phyloP scores from a whole-genome alignment of 2,329 filamentous ascomycete species.

The Fusarium drepaniforme region DNA sequence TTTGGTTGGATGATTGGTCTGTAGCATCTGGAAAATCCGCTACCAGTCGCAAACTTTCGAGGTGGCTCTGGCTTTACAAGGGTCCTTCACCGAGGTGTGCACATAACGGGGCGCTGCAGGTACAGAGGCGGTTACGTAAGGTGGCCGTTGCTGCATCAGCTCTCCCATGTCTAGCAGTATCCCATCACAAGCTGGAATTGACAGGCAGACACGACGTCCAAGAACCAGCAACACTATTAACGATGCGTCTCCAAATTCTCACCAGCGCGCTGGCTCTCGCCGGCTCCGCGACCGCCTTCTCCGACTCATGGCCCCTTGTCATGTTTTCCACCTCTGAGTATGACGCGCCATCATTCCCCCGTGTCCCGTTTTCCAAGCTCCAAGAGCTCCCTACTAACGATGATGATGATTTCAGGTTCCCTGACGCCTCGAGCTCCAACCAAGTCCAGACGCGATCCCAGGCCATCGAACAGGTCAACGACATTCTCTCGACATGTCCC shows the following conservation, averaged over 20 bases:
- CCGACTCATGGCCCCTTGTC: conserved; percentile 89
- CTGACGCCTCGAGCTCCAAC: conserved; percentile 47
- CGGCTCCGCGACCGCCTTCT: conserved; percentile 77
- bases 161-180: conserved; percentile 31
- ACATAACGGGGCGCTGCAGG: conserved; percentile 33
- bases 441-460: conserved; percentile 64
- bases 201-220: conserved; percentile 42
- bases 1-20: conserved; percentile 9
- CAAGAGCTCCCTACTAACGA: conserved; percentile 40
- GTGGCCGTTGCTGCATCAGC: conserved; percentile 38
- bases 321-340: conserved; percentile 89
- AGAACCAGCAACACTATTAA: conserved; percentile 43
- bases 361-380: conserved; percentile 21
- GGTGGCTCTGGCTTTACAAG: conserved; percentile 16
- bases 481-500: conserved; percentile 75
- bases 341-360: conserved; percentile 46
- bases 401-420: conserved; percentile 47
- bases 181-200: conserved; percentile 41
- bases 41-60: conserved; percentile 39
- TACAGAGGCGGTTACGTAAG: conserved; percentile 47
- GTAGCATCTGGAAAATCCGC: conserved; percentile 31
- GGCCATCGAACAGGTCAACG: conserved; percentile 57
- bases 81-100: conserved; percentile 44
- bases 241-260: conserved; percentile 68
- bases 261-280: conserved; percentile 66